Evolutionary conservation across 805 yeast genomes (phyloP).

Genomic region (Starmerella cellae): DNA sequence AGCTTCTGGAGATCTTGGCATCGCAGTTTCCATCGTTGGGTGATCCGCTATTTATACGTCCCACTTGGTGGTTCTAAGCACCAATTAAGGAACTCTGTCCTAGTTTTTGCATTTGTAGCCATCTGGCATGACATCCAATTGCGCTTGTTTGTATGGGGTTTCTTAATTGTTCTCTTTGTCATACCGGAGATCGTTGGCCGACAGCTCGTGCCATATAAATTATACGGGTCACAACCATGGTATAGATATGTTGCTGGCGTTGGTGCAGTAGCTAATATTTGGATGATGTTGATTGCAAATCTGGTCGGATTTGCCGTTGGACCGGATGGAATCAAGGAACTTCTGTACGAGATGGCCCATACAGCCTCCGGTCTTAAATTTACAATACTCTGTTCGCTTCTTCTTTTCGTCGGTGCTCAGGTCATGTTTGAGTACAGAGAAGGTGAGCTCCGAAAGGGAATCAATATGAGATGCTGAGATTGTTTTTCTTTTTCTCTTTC

Average conservation of each 20-base stretch:
- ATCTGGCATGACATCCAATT: slow-evolving; percentile 96
- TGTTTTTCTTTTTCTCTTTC: too few species aligned
- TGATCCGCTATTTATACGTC: slow-evolving; percentile 71
- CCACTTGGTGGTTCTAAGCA: slow-evolving; percentile 78
- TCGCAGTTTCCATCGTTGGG: slow-evolving; percentile 83
- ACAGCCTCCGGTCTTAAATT: slow-evolving; percentile 51
- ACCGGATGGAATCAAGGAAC: slow-evolving; percentile 59
- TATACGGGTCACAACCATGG: slow-evolving; percentile 42
- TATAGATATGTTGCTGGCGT: slow-evolving; percentile 69
- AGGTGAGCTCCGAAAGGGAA: slow-evolving; percentile 68
- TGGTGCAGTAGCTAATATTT: slow-evolving; percentile 81
- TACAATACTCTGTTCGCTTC: slow-evolving; percentile 48
- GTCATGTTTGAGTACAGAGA: slow-evolving; percentile 91
- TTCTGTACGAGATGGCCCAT: slow-evolving; percentile 56
- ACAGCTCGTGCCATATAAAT: slow-evolving; percentile 26
- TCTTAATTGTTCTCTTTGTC: slow-evolving; percentile 77
- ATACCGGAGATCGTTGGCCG: slow-evolving; percentile 72
- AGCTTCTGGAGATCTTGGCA: slow-evolving; percentile 99
- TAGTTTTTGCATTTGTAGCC: slow-evolving; percentile 91
- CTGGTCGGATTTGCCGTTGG: slow-evolving; percentile 91
- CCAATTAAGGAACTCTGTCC: slow-evolving; percentile 60
- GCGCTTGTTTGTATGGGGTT: slow-evolving; percentile 83
- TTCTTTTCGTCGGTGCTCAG: slow-evolving; percentile 74
- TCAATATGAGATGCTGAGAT: slow-evolving; percentile 70
- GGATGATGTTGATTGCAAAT: slow-evolving; percentile 98